Percentiles rank a stretch among this genome's conserved stretches.
Evolutionary conservation across 2,329 filamentous ascomycete species (phyloP).

Genomic region (Ophiostoma himal-ulmi): DNA sequence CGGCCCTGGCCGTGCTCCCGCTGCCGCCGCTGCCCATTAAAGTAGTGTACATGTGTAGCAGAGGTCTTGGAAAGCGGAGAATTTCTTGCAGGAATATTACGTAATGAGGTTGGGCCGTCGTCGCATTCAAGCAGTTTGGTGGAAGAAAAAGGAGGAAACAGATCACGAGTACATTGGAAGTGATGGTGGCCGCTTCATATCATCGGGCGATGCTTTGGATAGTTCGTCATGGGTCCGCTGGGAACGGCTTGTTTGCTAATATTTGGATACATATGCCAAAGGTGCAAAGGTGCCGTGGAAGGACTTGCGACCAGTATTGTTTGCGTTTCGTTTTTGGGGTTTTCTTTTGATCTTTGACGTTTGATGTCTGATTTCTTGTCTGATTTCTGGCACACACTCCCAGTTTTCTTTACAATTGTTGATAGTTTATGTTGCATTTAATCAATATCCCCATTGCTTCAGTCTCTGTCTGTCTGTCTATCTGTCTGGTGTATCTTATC

Average conservation of each 20-base stretch:
- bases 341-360: background rate
- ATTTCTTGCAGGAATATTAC: background rate
- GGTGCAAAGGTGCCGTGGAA: background rate
- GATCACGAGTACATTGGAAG: background rate
- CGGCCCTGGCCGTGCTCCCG: conserved; percentile 6
- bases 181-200: background rate
- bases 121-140: background rate
- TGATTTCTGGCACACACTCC: conserved; percentile 3
- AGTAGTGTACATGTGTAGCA: background rate
- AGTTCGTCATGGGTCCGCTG: background rate
- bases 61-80: background rate
- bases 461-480: background rate
- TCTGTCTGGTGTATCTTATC: background rate
- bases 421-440: conserved; percentile 9
- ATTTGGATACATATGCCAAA: background rate
- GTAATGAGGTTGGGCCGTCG: conserved; percentile 9
- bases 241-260: background rate
- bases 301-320: background rate
- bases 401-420: conserved; percentile 3
- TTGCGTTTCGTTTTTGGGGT: background rate
- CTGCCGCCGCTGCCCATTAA: conserved; percentile 22
- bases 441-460: background rate
- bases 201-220: background rate
- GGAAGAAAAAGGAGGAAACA: background rate
- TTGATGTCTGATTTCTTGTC: background rate